Evolutionary conservation across 1,139 yeast species (phyloP).

Genomic region (Hemisphaericaspora subhashii): DNA sequence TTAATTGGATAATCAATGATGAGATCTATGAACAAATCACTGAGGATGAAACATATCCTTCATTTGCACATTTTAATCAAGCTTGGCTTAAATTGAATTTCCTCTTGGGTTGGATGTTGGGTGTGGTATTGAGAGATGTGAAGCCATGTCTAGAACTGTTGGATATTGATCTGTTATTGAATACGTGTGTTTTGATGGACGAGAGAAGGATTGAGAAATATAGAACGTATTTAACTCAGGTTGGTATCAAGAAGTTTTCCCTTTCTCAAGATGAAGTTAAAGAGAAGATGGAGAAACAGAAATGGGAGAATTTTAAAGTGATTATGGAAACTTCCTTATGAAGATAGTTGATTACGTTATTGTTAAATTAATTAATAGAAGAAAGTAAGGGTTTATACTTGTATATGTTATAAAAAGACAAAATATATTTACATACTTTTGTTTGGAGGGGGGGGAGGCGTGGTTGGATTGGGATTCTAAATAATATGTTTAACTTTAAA

Average conservation of each 20-base stretch:
- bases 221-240: slow-evolving; percentile 4
- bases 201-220: slow-evolving; percentile 6
- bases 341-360: no score
- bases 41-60: slow-evolving; percentile 23
- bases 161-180: slow-evolving; percentile 1
- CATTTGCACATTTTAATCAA: slow-evolving; percentile 20
- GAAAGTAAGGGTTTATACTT: no score
- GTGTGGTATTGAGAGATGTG: slow-evolving; percentile 6
- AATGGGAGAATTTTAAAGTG: slow-evolving; percentile 10
- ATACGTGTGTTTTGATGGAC: slow-evolving; percentile 8
- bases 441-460: no score
- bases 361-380: no score
- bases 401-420: no score
- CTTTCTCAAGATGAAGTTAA: slow-evolving; percentile 4
- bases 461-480: not conserved
- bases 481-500: slow-evolving; percentile 94
- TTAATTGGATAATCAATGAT: slow-evolving; percentile 11
- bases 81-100: slow-evolving; percentile 26
- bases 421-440: not conserved
- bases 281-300: slow-evolving; percentile 1
- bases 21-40: slow-evolving; percentile 19
- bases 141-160: not conserved
- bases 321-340: slow-evolving; percentile 2
- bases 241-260: slow-evolving; percentile 5
- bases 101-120: slow-evolving; percentile 22